These are phyloP conservation scores for Byssoonygena ceratinophila DNA, from an alignment of 2,329 filamentous ascomycete genomes.

Conservation along the genomic window DNA sequence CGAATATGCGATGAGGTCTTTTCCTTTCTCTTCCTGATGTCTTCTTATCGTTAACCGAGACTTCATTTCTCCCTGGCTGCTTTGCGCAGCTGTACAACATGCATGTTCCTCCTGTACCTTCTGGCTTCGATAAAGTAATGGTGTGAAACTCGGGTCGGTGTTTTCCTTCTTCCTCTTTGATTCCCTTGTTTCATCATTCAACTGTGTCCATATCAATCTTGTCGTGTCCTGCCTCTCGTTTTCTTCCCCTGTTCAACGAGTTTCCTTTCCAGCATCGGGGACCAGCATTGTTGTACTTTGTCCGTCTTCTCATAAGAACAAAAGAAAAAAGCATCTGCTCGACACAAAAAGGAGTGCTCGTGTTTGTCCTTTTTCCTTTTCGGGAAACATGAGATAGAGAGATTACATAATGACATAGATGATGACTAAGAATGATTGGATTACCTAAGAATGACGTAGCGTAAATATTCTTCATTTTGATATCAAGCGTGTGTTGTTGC, in stretches of 20 bases:
- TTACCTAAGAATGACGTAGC: background rate
- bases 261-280: conserved; percentile 10
- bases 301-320: background rate
- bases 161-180: background rate
- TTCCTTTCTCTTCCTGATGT: conserved; percentile 1
- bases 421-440: background rate
- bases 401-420: background rate
- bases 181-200: conserved; percentile 5
- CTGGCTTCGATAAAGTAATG: background rate
- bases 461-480: too few relatives aligned
- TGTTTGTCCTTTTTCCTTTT: background rate
- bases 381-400: background rate
- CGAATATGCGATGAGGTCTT: background rate
- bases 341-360: background rate
- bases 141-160: background rate
- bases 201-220: conserved; percentile 5
- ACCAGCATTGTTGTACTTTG: conserved; percentile 1
- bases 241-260: conserved; percentile 5
- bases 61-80: background rate
- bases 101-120: background rate
- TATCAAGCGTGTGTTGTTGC: too few relatives aligned
- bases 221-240: background rate
- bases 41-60: background rate
- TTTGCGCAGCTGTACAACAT: background rate
- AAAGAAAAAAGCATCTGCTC: background rate